Conservation (phyloP, 2,329 filamentous ascomycete species). For the Fusarium paranaense region DNA sequence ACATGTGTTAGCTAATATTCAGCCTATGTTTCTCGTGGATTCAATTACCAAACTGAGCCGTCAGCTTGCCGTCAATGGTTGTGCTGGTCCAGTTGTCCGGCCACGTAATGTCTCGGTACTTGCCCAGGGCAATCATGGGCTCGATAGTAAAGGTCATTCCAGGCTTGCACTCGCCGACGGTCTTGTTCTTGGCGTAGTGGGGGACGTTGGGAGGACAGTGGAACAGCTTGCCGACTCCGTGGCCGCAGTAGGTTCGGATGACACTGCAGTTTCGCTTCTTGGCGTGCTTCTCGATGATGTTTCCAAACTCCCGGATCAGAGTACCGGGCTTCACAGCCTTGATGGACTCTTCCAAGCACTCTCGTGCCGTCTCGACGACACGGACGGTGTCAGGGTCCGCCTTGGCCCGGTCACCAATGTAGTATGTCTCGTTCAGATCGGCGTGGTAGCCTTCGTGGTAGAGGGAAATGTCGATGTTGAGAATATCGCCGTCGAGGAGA, state of each 20-base stretch:
- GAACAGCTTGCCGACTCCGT: constrained; percentile 94
- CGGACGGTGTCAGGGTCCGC: constrained; percentile 88
- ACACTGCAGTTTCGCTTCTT: constrained; percentile 89
- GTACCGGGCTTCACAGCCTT: constrained; percentile 93
- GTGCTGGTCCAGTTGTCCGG: constrained; percentile 99
- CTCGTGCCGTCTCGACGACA: constrained; percentile 89
- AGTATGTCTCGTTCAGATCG: constrained; percentile 98
- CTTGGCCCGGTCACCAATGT: constrained; percentile 89
- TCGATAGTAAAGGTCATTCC: constrained; percentile 99
- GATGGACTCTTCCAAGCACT: constrained; percentile 92
- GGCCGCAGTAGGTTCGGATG: constrained; percentile 95
- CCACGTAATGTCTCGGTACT: constrained; percentile 94
- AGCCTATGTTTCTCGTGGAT: background rate
- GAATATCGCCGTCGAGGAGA: constrained; percentile 90
- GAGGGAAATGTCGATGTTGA: constrained; percentile 96
- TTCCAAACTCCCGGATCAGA: constrained; percentile 91
- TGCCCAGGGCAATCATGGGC: constrained; percentile 96
- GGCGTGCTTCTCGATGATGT: constrained; percentile 94
- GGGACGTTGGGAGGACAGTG: constrained; percentile 94
- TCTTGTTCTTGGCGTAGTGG: constrained; percentile 99
- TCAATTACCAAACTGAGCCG: constrained; percentile 87
- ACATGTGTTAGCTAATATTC: constrained; percentile 33
- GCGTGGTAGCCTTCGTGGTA: constrained; percentile 97
- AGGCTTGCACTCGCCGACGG: constrained; percentile 90
- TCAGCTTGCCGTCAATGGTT: constrained; percentile 88